Percentiles rank a stretch among this genome's conserved stretches.
Evolutionary conservation across 768 basidiomycete species (phyloP).

Genomic region (Russula virescens): DNA sequence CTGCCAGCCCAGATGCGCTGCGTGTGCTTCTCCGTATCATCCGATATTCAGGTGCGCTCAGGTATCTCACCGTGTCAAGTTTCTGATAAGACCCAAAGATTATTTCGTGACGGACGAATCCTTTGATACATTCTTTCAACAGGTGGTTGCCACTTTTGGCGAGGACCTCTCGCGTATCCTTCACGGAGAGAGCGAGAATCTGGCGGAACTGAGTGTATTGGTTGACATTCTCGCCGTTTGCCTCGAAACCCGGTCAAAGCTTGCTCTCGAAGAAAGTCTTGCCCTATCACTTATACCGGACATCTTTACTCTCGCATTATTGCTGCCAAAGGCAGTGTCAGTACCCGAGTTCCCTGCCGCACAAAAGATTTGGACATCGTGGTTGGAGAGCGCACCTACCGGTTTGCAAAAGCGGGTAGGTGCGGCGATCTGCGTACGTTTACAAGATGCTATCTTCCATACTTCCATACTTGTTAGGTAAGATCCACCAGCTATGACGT

Average conservation of each 20-base stretch:
- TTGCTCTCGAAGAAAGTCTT: background rate
- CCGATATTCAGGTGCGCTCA: slow-evolving; percentile 35
- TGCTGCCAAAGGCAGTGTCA: slow-evolving; percentile 37
- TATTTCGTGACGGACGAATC: slow-evolving; percentile 32
- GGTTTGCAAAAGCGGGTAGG: slow-evolving; percentile 29
- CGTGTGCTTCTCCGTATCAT: slow-evolving; percentile 38
- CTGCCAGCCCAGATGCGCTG: slow-evolving; percentile 28
- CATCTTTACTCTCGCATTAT: slow-evolving; percentile 44
- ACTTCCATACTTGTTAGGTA: slow-evolving; percentile 31
- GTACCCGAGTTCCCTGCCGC: slow-evolving; percentile 22
- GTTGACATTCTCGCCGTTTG: slow-evolving; percentile 16
- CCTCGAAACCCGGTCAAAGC: slow-evolving; percentile 2
- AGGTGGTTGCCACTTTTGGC: slow-evolving; percentile 21
- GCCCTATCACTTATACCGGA: slow-evolving; percentile 34
- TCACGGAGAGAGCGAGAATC: slow-evolving; percentile 9
- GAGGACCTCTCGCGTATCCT: slow-evolving; percentile 16
- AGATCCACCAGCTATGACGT: slow-evolving; percentile 14
- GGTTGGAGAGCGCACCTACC: slow-evolving; percentile 25
- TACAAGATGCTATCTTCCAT: slow-evolving; percentile 41
- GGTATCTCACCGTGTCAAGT: background rate
- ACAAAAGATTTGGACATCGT: slow-evolving; percentile 31
- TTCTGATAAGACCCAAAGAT: slow-evolving; percentile 24
- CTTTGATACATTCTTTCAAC: slow-evolving; percentile 29
- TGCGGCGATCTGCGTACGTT: slow-evolving; percentile 36
- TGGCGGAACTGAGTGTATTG: slow-evolving; percentile 3